These are phyloP conservation scores for Puccinia coronata DNA, from an alignment of 1,284 basidiomycete species.

Conservation along the genomic window DNA sequence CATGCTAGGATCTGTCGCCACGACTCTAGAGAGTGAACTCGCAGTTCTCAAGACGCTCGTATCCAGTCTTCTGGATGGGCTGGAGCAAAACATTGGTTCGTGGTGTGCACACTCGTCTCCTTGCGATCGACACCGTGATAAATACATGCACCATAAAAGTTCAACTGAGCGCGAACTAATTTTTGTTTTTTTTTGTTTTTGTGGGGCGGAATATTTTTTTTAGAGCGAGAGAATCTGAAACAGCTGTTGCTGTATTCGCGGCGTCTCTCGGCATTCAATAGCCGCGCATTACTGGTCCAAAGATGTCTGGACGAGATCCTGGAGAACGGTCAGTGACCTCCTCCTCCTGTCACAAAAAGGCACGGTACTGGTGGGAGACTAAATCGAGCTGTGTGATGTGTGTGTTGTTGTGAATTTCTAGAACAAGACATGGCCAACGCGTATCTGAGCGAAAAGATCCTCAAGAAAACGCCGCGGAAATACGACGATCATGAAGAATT, in stretches of 20 bases:
- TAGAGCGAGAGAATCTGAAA: constrained; percentile 68
- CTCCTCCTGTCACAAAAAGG: background rate
- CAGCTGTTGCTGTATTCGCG: constrained; percentile 84
- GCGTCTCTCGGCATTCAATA: constrained; percentile 80
- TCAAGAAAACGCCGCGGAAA: constrained; percentile 63
- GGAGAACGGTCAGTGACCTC: constrained; percentile 69
- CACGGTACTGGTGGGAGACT: background rate
- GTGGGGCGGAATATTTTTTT: background rate
- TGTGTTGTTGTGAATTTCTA: constrained; percentile 56
- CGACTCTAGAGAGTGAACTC: constrained; percentile 89
- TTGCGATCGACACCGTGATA: no score
- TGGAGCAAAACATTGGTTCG: constrained; percentile 73
- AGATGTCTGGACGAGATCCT: constrained; percentile 85
- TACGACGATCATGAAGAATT: constrained; percentile 85
- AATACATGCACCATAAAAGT: no score
- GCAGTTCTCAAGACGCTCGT: constrained; percentile 83
- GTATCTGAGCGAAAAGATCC: constrained; percentile 81
- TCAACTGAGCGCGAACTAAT: no score
- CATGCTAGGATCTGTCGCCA: constrained; percentile 79
- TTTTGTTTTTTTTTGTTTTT: constrained; percentile 1
- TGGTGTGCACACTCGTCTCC: no score
- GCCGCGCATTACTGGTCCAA: constrained; percentile 81
- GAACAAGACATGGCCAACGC: constrained; percentile 90
- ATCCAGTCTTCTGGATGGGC: constrained; percentile 79
- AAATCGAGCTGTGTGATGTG: background rate